phyloP scores from a whole-genome alignment of 2,329 filamentous ascomycete species.

The Arthrobotrys musiformis region DNA sequence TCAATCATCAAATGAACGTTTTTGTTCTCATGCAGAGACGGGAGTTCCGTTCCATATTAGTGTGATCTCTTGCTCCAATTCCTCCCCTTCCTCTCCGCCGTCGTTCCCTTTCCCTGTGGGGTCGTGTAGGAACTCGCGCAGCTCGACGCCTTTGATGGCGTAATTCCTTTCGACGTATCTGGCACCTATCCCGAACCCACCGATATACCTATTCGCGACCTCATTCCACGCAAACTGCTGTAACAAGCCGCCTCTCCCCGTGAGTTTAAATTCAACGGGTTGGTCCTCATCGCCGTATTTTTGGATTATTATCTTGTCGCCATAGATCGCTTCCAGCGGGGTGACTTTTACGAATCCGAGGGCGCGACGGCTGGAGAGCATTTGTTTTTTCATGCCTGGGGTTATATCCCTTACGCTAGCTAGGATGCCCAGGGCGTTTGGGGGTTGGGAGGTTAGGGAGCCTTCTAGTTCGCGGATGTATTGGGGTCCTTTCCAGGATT shows the following conservation, averaged over 20 bases:
- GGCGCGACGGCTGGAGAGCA: conserved; percentile 40
- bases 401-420: conserved; percentile 77
- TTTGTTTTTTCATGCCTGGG: conserved; percentile 70
- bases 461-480: conserved; percentile 82
- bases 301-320: background rate
- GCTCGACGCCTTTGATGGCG: conserved; percentile 7
- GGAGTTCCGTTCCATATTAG: conserved; percentile 44
- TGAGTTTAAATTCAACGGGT: background rate
- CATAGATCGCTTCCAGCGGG: conserved; percentile 22
- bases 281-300: background rate
- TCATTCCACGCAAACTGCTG: conserved; percentile 54
- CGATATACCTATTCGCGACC: conserved; percentile 42
- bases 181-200: conserved; percentile 41
- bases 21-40: background rate
- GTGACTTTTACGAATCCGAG: conserved; percentile 51
- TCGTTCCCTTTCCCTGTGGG: background rate
- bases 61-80: conserved; percentile 42
- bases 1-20: background rate
- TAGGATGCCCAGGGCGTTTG: conserved; percentile 75
- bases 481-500: conserved; percentile 68
- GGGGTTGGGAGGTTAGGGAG: conserved; percentile 77
- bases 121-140: background rate
- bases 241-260: conserved; percentile 40
- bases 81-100: background rate
- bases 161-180: conserved; percentile 37